Evolutionary conservation across 2,329 filamentous ascomycete genomes (phyloP), one percentile per base, ranked within the genome.

Genomic region (Phialophora verrucosa): DNA sequence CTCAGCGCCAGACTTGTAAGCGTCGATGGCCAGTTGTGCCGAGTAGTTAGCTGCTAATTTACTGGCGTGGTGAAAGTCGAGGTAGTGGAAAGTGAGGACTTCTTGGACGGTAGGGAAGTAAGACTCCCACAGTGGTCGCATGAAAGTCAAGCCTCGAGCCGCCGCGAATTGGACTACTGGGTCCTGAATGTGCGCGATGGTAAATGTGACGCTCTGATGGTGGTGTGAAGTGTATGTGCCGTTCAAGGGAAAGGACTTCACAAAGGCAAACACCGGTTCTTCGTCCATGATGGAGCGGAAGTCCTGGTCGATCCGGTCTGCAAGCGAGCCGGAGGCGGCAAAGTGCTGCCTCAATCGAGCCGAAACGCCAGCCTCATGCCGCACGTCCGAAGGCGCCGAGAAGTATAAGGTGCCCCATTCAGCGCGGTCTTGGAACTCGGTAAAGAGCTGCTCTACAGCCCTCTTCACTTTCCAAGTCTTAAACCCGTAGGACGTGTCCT

Each of bases 371-470:
- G 86, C 87, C 78, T 94, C 88, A 74, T 93, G 89, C 29, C 85
- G 82, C 20, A 86, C 87, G 74, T 89, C 84, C 51, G 83, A 80
- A 25, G 92, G 91, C 1, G 84, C 91, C 25, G 90, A 90, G 75
- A 96, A 92, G 77, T 91, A 86, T 64, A 96, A 77, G 31, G 88
- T 90, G 3, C 92, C 92, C 92, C 92, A 96, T 84, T 96, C 92
- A 0, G 90, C 86, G 51, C 89, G 89, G 73, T 96, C 92, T 55
- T 62, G 79, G 63, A 84, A 84, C 76, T 96, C 92, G 0, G 90
- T 91, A 62, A 95, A 85, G n/a, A 91, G 81, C 75, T 90, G 82
- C 76, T 94, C 69, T 3, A 72, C 76, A 59, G 79, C 74, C 65
- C 80, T 74, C 31, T 74, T 77, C 25, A 83, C 72, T 49, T 77